Evolutionary conservation across 2,329 filamentous ascomycete species (phyloP), one percentile per base, ranked within the genome.

Genomic region (Colletotrichum plurivorum): DNA sequence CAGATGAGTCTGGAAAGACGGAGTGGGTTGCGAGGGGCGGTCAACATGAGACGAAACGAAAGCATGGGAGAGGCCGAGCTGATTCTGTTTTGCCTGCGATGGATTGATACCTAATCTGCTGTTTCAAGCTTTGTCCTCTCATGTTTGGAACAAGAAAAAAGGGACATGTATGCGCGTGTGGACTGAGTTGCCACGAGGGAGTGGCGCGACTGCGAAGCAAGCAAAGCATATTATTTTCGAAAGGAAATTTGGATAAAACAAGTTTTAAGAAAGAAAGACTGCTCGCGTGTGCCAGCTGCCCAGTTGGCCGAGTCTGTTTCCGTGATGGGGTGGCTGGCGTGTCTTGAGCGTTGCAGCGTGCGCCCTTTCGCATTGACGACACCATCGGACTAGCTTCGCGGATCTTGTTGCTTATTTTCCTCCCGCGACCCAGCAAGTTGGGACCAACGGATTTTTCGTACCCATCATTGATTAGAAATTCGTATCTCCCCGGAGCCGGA

Each of bases 11-110:
- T 27, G 36, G 49, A 41, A 60, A 45, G 49, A 52, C 18, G 43
- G 55, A 49, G 55, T 22, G 45, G 36, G 54, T 66, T 55, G 55
- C 66, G 56, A 60, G 51, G 56, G 49, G 51, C 52, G 66, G 55
- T 52, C 55, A 31, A 45, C 20, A 69, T 52, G 55, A 60, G 66
- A 69, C 62, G 66, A 69, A 69, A 66, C 66, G 62, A 55, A 66
- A 60, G 66, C 62, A 55, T 56, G 55, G 36, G 62, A 65, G 55
- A 66, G 55, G 62, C 43, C 22, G 43, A 56, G 62, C 43, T 56
- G 55, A 56, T 48, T 56, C 56, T 52, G 62, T 60, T 55, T 55
- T 65, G 66, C 55, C 36, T 66, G 49, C 62, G 49, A 51, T 69
- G 55, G 66, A 52, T 56, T 60, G 62, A 60, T 65, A 66, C 66